Evolutionary conservation across 371 early-diverging fungal genomes (phyloP), one percentile per base, ranked within the genome.

Genomic region (Nematocida ironsii): DNA sequence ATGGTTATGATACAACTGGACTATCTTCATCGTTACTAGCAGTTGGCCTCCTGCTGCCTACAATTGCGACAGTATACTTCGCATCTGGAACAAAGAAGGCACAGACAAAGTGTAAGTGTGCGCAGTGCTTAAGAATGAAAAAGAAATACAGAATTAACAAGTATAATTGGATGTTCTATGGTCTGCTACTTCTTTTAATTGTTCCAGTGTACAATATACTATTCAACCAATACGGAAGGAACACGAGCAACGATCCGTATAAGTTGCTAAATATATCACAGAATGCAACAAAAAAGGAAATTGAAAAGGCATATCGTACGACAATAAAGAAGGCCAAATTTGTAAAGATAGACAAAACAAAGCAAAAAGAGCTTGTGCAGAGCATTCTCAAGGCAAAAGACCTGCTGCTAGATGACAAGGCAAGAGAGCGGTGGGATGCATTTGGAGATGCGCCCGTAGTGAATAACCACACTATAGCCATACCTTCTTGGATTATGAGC

Each of bases 381-480:
- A 56, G 71, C 3, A 56, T 82, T 4, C 72, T 69, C 44, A 84
- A 75, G 56, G 85, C 84, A n/a, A 81, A 71, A 72, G 72, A 81
- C 13, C 72, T 84, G 27, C 42, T 87, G 4, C 81, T 73, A 40
- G 68, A 87, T 78, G 61, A 73, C 11, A 57, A 64, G 33, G 33
- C 33, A 25, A 78, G 84, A 56, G 75, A 78, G 42, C 42, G 55
- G 4, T 87, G 84, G 83, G 72, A 86, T 56, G 56, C 67, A 25
- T 75, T 75, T 64, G 76, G 76, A 58, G 76, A 75, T 23, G 69
- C 33, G 3, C 81, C 83, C 13, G 72, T 61, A 25, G 74, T 64
- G 62, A 73, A 67, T 16, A 68, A 27, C n/a, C 82, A 85, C 68
- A 66, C 84, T 13, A 72, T 87, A 6, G 88, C 88, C 13, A 85